Evolutionary conservation across 352 stramenopile species (phyloP).

Genomic region (Phytopythium litorale): DNA sequence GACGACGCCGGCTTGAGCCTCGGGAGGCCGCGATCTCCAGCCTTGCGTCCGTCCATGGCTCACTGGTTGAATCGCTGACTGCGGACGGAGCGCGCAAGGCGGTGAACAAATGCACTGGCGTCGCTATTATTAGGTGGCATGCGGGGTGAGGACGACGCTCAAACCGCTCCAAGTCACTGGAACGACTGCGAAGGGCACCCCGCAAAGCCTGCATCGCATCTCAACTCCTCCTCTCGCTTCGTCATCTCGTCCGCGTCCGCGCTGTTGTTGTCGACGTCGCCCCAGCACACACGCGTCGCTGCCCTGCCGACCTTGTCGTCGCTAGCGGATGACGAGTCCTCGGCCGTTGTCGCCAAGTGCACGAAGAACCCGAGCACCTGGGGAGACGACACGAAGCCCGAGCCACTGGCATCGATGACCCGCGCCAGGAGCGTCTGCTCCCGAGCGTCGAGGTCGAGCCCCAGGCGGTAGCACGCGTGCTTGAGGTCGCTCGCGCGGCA

Average conservation of each 20-base stretch:
- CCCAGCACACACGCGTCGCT: neutral
- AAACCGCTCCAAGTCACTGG: neutral
- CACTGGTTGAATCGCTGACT: neutral
- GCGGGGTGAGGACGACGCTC: neutral
- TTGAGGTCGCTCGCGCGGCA: constrained; percentile 64
- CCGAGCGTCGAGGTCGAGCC: constrained; percentile 56
- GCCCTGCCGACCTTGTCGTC: neutral
- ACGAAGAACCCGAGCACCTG: constrained; percentile 59
- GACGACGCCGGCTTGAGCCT: constrained; percentile 48
- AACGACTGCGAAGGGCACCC: neutral
- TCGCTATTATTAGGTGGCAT: constrained; percentile 1
- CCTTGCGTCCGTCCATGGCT: neutral
- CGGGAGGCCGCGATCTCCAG: constrained; percentile 19
- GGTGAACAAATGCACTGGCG: neutral
- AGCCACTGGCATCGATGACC: constrained; percentile 41
- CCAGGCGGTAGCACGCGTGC: constrained; percentile 66
- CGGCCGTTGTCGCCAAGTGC: constrained; percentile 23
- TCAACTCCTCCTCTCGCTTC: neutral
- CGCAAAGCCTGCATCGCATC: neutral
- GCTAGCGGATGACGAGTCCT: neutral
- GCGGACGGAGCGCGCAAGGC: neutral
- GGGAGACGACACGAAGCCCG: constrained; percentile 58
- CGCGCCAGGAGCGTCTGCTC: constrained; percentile 55
- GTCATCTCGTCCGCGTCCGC: neutral
- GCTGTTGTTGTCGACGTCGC: constrained; percentile 6